These are phyloP conservation scores for Coniella vitis DNA, from an alignment of 2,329 filamentous ascomycete species.

Conservation along the genomic window DNA sequence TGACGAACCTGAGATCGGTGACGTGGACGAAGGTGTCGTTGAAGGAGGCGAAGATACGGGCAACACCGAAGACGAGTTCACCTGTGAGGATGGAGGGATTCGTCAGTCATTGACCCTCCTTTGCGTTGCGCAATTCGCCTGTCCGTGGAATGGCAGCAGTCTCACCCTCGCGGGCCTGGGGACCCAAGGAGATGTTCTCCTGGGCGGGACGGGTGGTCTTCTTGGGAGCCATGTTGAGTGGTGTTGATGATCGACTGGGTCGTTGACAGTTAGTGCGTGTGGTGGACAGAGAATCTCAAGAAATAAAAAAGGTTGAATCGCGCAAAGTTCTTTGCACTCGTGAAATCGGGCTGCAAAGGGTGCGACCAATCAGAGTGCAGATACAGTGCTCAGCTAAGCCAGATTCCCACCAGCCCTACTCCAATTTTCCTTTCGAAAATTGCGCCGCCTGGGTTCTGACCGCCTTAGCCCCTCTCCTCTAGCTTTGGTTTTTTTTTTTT, in stretches of 20 bases:
- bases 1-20: constrained; percentile 88
- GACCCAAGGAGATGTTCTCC: constrained; percentile 98
- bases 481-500: constrained; percentile 5
- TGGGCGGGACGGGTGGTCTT: constrained; percentile 67
- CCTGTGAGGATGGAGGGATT: constrained; percentile 42
- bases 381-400: constrained; percentile 1
- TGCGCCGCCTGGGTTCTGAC: neutral
- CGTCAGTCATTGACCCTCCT: constrained; percentile 16
- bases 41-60: constrained; percentile 95
- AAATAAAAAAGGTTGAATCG: constrained; percentile 4
- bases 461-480: neutral
- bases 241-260: constrained; percentile 18
- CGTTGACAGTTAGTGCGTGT: constrained; percentile 17
- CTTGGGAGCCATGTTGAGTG: constrained; percentile 83
- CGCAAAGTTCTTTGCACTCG: neutral
- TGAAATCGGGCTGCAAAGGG: constrained; percentile 3
- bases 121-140: neutral
- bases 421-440: constrained; percentile 15
- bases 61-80: constrained; percentile 96
- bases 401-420: constrained; percentile 7
- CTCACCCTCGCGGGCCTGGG: constrained; percentile 91
- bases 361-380: constrained; percentile 4
- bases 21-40: constrained; percentile 96
- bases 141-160: constrained; percentile 17
- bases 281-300: constrained; percentile 4